Evolutionary conservation across 1,284 basidiomycete genomes (phyloP), one percentile per base, ranked within the genome.

Genomic region (Papiliotrema nemorosa): DNA sequence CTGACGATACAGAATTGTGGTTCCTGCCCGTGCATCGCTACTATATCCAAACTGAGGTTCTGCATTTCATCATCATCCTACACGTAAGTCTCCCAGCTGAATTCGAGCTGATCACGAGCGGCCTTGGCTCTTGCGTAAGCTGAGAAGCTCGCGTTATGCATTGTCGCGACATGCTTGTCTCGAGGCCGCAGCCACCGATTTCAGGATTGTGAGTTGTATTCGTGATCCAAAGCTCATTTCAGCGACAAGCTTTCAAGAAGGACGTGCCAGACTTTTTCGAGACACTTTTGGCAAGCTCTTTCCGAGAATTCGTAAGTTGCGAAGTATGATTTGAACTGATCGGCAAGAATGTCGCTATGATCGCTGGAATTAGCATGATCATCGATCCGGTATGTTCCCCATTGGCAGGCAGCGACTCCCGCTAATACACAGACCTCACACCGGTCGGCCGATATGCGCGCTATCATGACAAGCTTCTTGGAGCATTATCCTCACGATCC

Each of bases 1-100:
- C 25, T 41, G 21, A 39, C 24, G 12, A 24, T 16, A 40, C 42
- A 69, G 67, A 62, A 39, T 47, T 64, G 20, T 63, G 61, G 57
- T 72, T 62, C 44, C 57, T 75, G 12, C 62, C 69, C 3, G 54
- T 70, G 14, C 72, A 75, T 39, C 52, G 73, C 34, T 72, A 70
- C 38, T 72, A 72, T 48, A 65, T 75, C n/a, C 68, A 72, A 37
- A 70, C 70, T 0, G 73, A 75, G 50, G 70, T 75, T 13, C 35
- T 70, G 34, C 66, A 72, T 41, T 70, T 65, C 40, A 63, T 52
- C 5, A 73, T 75, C 33, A 70, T 73, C 18, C 59, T 75, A 13
- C 73, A 75, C 46, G 65, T 69, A 20, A 58, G 66, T 55, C 14
- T 22, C 12, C 12, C 7, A 26, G 7, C n/a, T n/a, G 21, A 10